Evolutionary conservation across 768 basidiomycete genomes (phyloP).

Genomic region (Hydnomerulius pinastri): DNA sequence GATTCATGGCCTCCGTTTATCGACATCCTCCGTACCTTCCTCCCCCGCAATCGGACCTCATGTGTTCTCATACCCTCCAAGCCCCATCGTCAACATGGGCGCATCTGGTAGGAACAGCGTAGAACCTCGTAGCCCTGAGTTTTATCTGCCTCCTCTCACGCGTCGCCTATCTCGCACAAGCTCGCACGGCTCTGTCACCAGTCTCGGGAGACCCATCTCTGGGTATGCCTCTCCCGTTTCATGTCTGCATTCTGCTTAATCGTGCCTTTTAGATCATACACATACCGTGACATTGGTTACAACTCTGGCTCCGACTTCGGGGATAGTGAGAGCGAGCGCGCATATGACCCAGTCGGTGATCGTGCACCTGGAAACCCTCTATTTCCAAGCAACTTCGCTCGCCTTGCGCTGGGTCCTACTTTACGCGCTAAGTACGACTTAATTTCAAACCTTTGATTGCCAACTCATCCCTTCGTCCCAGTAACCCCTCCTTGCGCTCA

Average conservation of each 20-base stretch:
- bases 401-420: constrained; percentile 65
- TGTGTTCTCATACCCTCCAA: constrained; percentile 24
- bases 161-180: constrained; percentile 25
- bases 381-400: constrained; percentile 81
- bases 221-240: constrained; percentile 15
- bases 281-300: constrained; percentile 15
- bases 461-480: constrained; percentile 10
- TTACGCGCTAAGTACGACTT: constrained; percentile 52
- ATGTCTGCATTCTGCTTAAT: neutral
- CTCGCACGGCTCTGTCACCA: constrained; percentile 28
- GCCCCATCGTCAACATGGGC: constrained; percentile 15
- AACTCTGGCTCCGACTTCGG: constrained; percentile 20
- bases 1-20: constrained; percentile 61
- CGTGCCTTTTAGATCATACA: constrained; percentile 10
- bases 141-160: constrained; percentile 15
- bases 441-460: neutral
- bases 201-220: constrained; percentile 26
- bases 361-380: constrained; percentile 73
- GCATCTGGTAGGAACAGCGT: constrained; percentile 22
- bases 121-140: constrained; percentile 29
- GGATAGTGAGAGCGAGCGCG: constrained; percentile 29
- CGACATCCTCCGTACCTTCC: constrained; percentile 42
- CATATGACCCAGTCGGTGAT: constrained; percentile 58
- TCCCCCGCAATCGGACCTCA: constrained; percentile 27
- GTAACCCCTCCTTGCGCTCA: constrained; percentile 27